Percentiles rank a stretch among this genome's conserved stretches.
Conservation (phyloP, 306 rosid species). For the Dryas drummondii region DNA sequence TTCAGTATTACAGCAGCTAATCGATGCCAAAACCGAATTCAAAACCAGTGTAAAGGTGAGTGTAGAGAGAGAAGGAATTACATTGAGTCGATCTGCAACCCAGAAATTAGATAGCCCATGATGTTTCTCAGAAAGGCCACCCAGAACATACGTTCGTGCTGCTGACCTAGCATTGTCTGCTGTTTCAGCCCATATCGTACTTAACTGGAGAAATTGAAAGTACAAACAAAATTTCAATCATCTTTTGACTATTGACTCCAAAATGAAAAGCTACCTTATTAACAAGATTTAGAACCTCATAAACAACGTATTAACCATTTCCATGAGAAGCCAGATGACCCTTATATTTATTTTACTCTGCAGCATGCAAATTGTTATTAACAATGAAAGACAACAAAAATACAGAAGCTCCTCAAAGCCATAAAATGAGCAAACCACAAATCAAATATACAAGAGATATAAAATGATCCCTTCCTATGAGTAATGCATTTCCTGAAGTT, state of each 20-base stretch:
- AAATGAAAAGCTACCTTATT: not conserved
- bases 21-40: not conserved
- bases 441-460: not conserved
- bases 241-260: not conserved
- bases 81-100: slow-evolving; percentile 88
- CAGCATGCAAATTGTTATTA: not conserved
- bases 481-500: not conserved
- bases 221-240: not conserved
- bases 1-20: not conserved
- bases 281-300: not conserved
- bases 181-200: slow-evolving; percentile 99
- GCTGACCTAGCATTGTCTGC: slow-evolving; percentile 95
- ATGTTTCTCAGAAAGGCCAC: slow-evolving; percentile 87
- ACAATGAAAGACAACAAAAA: not conserved
- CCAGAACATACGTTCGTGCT: slow-evolving; percentile 81
- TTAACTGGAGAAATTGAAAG: slow-evolving; percentile 50
- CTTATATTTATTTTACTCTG: not conserved
- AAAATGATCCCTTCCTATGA: slow-evolving; percentile 5
- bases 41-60: slow-evolving; percentile 8
- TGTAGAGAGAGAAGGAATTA: slow-evolving; percentile 35
- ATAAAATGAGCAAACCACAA: slow-evolving; percentile 11
- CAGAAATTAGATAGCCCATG: slow-evolving; percentile 76
- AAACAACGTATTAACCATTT: not conserved
- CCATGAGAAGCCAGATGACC: not conserved
- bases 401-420: not conserved